Base-by-base conservation (phyloP, 257 asterid genomes). In the Scutellaria baicalensis region DNA sequence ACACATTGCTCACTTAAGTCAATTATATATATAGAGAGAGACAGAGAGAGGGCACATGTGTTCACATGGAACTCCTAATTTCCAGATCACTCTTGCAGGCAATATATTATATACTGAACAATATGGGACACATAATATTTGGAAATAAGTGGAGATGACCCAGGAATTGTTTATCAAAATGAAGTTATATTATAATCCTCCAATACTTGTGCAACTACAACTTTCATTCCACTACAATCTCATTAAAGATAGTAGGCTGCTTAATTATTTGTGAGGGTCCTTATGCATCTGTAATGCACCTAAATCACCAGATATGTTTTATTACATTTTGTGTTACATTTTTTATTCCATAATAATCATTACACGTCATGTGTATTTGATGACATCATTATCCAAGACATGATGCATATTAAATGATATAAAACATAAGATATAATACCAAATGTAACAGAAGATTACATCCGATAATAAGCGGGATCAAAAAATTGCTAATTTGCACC, bases 81-180 rank as follows among this genome's bases (percentile, higher is more conserved):
- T 70, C 73, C 84, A 78, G 82, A 70, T 76, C 82, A 82, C 13
- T 55, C 62, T 78, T 33, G 81, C 73, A 47, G 76, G 66, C 77
- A 64, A n/a, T n/a, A n/a, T n/a, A n/a, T n/a, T n/a, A n/a, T 71
- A 44, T 52, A 48, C 36, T 61, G 38, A 64, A 73, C 55, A 63
- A 35, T 56, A 72, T 55, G 71, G 83, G 69, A 47, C 68, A 38
- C 42, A 36, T 56, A 40, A 18, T 43, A 70, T 49, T 64, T 16
- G 48, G 55, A 14, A 55, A 42, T 42, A 49, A 58, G 20, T 43
- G 58, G 16, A 64, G 59, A 38, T 52, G 72, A 38, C 77, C 75
- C 75, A 36, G 75, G 23, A 57, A 8, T 78, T 61, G 16, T 27
- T 68, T 21, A 39, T 67, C 47, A 64, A 60, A 43, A 27, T 33